These are phyloP conservation scores for Sporisorium reilianum DNA, from an alignment of 1,284 basidiomycete genomes.

Conservation along the genomic window DNA sequence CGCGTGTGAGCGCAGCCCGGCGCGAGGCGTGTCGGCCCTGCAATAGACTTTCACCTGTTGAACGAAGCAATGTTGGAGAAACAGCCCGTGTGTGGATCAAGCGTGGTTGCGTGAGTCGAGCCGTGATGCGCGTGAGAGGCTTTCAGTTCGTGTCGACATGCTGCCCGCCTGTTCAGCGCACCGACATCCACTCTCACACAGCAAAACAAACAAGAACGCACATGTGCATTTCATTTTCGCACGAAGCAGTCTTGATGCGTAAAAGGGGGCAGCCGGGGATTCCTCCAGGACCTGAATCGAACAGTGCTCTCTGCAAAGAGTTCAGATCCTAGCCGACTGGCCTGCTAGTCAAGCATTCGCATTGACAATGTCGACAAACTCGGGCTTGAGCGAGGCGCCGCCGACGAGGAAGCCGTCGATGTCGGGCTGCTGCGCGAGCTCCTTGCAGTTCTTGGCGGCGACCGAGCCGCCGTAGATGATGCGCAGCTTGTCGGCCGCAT, in stretches of 20 bases:
- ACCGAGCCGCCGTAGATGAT: conserved; percentile 98
- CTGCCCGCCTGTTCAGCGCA: too few species aligned
- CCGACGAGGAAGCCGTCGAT: conserved; percentile 99
- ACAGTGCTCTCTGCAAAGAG: too few species aligned
- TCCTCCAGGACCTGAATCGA: background rate
- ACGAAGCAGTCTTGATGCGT: background rate
- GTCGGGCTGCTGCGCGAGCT: conserved; percentile 77
- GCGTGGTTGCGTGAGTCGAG: too few species aligned
- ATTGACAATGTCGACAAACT: conserved; percentile 84
- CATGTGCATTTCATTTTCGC: background rate
- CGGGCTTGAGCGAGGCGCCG: conserved; percentile 96
- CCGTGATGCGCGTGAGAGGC: too few species aligned
- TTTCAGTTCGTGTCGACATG: too few species aligned
- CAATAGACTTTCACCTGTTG: too few species aligned
- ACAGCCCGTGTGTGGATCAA: too few species aligned
- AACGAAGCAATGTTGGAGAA: too few species aligned
- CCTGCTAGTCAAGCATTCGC: conserved; percentile 66
- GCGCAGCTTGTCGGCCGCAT: conserved; percentile 81
- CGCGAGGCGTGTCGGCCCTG: too few species aligned
- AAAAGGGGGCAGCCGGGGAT: background rate
- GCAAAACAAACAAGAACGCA: background rate
- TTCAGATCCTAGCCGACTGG: conserved; percentile 41
- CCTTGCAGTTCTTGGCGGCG: conserved; percentile 85
- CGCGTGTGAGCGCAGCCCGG: conserved; percentile 56
- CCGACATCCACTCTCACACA: too few species aligned